Evolutionary conservation across 2,329 filamentous ascomycete genomes (phyloP).

Genomic region (Zasmidium cellare): DNA sequence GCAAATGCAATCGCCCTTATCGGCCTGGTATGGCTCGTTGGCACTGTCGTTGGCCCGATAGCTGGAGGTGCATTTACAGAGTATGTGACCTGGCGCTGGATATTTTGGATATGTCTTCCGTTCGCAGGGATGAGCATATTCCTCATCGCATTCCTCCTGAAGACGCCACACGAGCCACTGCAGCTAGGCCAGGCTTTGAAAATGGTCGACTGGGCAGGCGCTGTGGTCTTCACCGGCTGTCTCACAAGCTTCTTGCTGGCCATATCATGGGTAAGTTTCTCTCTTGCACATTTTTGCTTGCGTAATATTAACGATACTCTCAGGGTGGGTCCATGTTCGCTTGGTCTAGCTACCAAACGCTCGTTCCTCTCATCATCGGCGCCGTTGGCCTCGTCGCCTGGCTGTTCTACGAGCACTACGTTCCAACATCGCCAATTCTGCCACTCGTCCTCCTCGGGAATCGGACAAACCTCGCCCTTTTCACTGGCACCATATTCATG

Average conservation of each 20-base stretch:
- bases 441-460: conserved; percentile 48
- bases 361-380: conserved; percentile 63
- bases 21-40: conserved; percentile 55
- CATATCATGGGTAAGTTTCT: conserved; percentile 65
- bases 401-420: conserved; percentile 55
- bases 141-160: conserved; percentile 3
- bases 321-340: conserved; percentile 65
- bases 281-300: no score
- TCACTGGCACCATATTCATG: conserved; percentile 40
- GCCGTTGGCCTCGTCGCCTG: conserved; percentile 53
- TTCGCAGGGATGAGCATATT: conserved; percentile 3
- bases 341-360: conserved; percentile 63
- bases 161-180: conserved; percentile 29
- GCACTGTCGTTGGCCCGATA: conserved; percentile 53
- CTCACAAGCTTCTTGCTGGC: conserved; percentile 62
- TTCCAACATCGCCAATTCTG: conserved; percentile 50
- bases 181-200: no score
- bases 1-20: conserved; percentile 45
- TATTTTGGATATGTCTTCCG: conserved; percentile 13
- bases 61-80: conserved; percentile 55
- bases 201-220: neutral
- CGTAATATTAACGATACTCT: no score
- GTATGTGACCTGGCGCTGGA: conserved; percentile 58
- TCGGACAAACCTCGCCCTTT: conserved; percentile 36
- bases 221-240: neutral